Evolutionary conservation across 202 grass and related monocot genomes (phyloP), one percentile per base, ranked within the genome.

Genomic region (Bolboschoenoplectus hybrid): DNA sequence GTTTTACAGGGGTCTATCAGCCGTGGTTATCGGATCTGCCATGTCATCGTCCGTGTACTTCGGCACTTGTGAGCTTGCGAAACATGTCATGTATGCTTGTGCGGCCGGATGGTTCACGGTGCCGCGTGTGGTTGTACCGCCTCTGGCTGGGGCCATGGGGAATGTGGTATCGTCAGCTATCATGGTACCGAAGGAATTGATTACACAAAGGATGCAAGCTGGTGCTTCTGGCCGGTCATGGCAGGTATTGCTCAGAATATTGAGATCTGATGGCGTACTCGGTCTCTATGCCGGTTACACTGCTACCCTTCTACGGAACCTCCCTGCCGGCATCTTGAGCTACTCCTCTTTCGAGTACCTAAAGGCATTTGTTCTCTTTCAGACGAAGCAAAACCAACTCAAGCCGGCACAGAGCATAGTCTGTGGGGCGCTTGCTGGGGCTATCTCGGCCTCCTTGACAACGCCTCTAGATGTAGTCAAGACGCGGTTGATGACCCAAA

Each of bases 131-230:
- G 86, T 98, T 51, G 90, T 98, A 52, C 93, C 96, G 0, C 96
- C 90, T 34, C 87, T 95, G 55, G 93, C 93, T 2, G 96, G 93
- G 3, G 96, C 93, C 56, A 91, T 86, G 74, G 93, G 96, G 46
- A 98, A 98, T 57, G 72, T 98, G 56, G 90, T 94, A 61, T 98
- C 96, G 36, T 98, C 93, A 3, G 93, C 87, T 41, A 89, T 98
- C 83, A 98, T 98, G 96, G 91, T 98, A 10, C 96, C 96, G 57
- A 98, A 98, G 87, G 96, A 98, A 73, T 93, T 98, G 86, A 94
- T 98, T 90, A 95, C 96, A 69, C 96, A 98, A 87, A 88, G 93
- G 57, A 94, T 98, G 86, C 93, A 98, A 87, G 91, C 91, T 0
- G 96, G 95, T 74, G 87, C 91, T 50, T 89, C 40, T 0, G 93